Evolutionary conservation across 805 yeast species (phyloP).

Genomic region (Saccharomycopsis babjevae): DNA sequence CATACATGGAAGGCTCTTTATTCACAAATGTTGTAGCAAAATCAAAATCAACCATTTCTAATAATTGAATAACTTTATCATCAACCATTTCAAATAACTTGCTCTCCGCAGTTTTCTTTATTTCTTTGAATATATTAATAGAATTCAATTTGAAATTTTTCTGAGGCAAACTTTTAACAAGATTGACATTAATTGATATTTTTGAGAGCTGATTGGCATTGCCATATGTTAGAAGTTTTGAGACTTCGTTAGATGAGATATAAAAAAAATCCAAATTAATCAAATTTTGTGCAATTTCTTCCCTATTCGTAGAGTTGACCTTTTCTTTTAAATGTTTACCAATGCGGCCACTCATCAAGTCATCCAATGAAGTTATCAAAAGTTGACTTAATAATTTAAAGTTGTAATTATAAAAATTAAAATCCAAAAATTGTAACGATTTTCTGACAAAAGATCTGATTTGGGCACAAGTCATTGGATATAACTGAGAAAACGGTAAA

Average conservation of each 20-base stretch:
- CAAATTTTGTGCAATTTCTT: constrained; percentile 79
- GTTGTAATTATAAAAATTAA: constrained; percentile 53
- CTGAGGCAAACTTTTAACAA: constrained; percentile 27
- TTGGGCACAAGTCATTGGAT: constrained; percentile 77
- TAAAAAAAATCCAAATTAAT: constrained; percentile 83
- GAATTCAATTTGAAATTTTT: constrained; percentile 38
- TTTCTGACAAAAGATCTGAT: constrained; percentile 55
- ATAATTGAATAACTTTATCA: constrained; percentile 62
- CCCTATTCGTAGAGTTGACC: constrained; percentile 67
- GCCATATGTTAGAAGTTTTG: constrained; percentile 29
- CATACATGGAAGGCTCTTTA: constrained; percentile 58
- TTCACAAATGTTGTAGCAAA: constrained; percentile 53
- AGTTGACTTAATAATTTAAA: constrained; percentile 50
- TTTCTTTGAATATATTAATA: constrained; percentile 41
- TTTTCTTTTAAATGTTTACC: constrained; percentile 51
- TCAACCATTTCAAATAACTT: constrained; percentile 78
- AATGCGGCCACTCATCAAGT: constrained; percentile 56
- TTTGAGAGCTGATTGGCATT: constrained; percentile 28
- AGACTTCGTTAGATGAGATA: constrained; percentile 60
- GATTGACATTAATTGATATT: constrained; percentile 27
- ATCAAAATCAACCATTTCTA: constrained; percentile 79
- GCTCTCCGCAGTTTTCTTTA: constrained; percentile 65
- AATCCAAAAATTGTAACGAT: constrained; percentile 53
- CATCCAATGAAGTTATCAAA: constrained; percentile 53
- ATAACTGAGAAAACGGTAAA: constrained; percentile 81